Evolutionary conservation across 805 yeast genomes (phyloP), one percentile per base, ranked within the genome.

Genomic region (Yamadazyma insecticola): DNA sequence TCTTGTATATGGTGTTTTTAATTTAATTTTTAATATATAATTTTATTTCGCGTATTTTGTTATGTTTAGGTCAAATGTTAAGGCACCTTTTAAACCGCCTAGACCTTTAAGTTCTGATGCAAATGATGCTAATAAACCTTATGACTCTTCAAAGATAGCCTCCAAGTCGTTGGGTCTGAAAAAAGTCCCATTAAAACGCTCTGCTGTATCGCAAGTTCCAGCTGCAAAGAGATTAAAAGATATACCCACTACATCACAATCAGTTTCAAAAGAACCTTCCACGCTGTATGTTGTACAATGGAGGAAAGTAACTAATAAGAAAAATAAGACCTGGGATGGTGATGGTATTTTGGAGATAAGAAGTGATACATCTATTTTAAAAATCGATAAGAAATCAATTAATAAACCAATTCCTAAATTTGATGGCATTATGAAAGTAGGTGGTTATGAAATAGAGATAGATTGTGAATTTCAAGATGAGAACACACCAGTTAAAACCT

Each of bases 271-370:
- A n/a, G n/a, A n/a, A n/a, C n/a, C n/a, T n/a, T n/a, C n/a, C 10
- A 29, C 26, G 20, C 14, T 24, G 20, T 61, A 47, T 41, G 40
- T 48, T 15, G 74, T 77, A 5, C 70, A 84, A 42, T 83, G 81
- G 71, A 63, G 98, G 20, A 87, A 86, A 52, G 67, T 68, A 24
- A 65, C 90, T 0, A 67, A 60, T 19, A 86, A 83, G 57, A 87
- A 90, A 64, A 78, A 88, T 53, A 89, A 89, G 51, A 78, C 87
- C 0, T 92, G 98, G 98, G 94, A 86, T 33, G 95, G 95, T 2
- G 97, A 92, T 58, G 97, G 96, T 5, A 55, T 60, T 20, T 59
- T 81, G 11, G 44, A 57, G 0, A 50, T 68, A 2, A 48, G 55
- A n/a, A 39, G 44, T 1, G 33, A 7, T 16, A 12, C 21, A 13